A percentile compares a stretch with the other conserved stretches of the same genome.
phyloP scores from a whole-genome alignment of 2,329 filamentous ascomycete genomes.

The Microdochium trichocladiopsis region DNA sequence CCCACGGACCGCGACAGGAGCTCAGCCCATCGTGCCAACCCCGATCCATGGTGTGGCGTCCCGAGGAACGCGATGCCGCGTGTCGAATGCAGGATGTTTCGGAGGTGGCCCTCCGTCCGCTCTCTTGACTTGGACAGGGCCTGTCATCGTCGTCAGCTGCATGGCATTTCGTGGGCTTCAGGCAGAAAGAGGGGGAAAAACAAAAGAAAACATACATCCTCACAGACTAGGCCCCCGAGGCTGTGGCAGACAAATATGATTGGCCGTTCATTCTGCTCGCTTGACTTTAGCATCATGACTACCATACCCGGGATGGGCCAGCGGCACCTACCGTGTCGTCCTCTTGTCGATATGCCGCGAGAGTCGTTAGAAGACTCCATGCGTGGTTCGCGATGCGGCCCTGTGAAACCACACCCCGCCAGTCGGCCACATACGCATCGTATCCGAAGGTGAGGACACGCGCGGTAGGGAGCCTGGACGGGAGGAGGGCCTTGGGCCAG shows the following conservation, averaged over 20 bases:
- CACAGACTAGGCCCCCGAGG: conserved; percentile 31
- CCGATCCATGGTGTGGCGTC: conserved; percentile 26
- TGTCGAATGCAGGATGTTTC: conserved; percentile 19
- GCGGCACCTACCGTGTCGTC: conserved; percentile 15
- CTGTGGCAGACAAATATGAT: conserved; percentile 30
- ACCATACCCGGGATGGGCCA: conserved; percentile 21
- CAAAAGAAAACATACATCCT: too few species aligned
- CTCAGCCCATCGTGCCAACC: conserved; percentile 24
- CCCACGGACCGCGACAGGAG: conserved; percentile 19
- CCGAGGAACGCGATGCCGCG: conserved; percentile 28
- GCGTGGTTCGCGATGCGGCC: too few species aligned
- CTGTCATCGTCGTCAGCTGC: too few species aligned
- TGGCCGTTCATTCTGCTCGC: conserved; percentile 13
- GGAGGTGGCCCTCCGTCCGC: neutral
- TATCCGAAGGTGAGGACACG: conserved; percentile 33
- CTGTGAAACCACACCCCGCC: too few species aligned
- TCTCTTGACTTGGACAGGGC: conserved; percentile 24
- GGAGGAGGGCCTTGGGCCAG: conserved; percentile 26
- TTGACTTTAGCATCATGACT: conserved; percentile 11
- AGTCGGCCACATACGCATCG: too few species aligned
- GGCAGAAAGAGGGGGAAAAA: too few species aligned
- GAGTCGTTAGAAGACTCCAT: too few species aligned
- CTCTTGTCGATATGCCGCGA: conserved; percentile 4
- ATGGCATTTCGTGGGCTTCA: too few species aligned
- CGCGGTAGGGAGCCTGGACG: conserved; percentile 16